Evolutionary conservation across 202 grass and related monocot genomes (phyloP), one percentile per base, ranked within the genome.

Genomic region (Elaeis oleifera): DNA sequence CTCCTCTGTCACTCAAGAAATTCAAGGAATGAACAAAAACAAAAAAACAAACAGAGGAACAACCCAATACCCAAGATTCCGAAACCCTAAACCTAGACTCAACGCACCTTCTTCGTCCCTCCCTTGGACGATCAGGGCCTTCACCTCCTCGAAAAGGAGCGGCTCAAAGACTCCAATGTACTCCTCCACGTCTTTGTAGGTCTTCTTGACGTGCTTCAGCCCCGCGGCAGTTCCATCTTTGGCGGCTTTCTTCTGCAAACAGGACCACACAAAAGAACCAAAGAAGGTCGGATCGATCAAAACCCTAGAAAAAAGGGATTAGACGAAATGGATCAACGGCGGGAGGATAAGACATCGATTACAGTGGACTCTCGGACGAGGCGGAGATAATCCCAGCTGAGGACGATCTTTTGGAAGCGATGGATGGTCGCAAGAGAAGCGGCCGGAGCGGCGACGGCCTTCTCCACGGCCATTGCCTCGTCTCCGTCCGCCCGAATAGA

Each of bases 101-200:
- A 50, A 70, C 60, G 54, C 78, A 53, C 90, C 81, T 54, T 90
- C 87, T 52, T 97, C 79, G 18, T 81, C 71, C 27, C 76, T 85
- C 1, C 87, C 84, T 76, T 79, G 91, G 24, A 90, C 61, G 29
- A 97, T 89, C 76, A 91, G 92, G 6, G 84, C 76, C 81, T 97
- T 97, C 54, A 97, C 84, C 80, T 97, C 92, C 74, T 97, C 92
- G 56, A 97, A 91, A 73, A 97, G 84, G 61, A 97, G 84, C 29
- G 92, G 92, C 58, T 97, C 87, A 39, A 89, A 91, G 56, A 89
- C 69, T 24, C 71, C 65, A 31, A 91, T 67, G 77, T 97, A 97
- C 24, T 97, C 92, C 3, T 65, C 79, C 63, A 91, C 85, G 25
- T 89, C 83, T 50, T 39, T 29, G 61, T 91, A 97, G 3, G 81